phyloP scores from a whole-genome alignment of 2,329 filamentous ascomycete genomes.

The Xylariaceae sp. region DNA sequence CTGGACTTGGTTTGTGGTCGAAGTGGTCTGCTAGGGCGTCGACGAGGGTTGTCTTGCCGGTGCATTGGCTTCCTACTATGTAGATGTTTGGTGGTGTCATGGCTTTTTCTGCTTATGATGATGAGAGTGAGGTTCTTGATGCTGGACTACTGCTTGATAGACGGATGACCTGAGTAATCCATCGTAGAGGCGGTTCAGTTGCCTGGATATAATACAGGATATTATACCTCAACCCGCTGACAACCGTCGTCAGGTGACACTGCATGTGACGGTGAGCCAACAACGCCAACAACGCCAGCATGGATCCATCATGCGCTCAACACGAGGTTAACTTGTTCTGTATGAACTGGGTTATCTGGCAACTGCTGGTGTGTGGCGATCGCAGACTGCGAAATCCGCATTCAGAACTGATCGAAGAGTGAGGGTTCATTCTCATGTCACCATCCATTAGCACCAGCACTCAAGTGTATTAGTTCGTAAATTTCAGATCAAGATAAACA shows the following conservation, averaged over 20 bases:
- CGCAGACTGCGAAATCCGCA: too few species aligned
- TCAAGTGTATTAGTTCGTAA: too few species aligned
- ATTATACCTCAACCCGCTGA: not conserved
- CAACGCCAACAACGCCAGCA: not conserved
- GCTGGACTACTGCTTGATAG: too few species aligned
- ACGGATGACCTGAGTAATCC: too few species aligned
- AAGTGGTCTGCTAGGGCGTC: conserved; percentile 2
- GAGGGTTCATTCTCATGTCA: too few species aligned
- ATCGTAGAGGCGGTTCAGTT: not conserved
- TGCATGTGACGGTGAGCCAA: not conserved
- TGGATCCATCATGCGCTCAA: not conserved
- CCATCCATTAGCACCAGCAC: too few species aligned
- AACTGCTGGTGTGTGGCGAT: too few species aligned
- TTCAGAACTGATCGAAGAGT: too few species aligned
- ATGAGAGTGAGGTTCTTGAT: not conserved
- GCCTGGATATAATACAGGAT: not conserved
- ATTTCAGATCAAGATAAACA: too few species aligned
- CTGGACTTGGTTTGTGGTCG: not conserved
- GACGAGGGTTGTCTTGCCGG: conserved; percentile 12
- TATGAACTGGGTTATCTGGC: not conserved
- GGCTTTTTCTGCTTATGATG: not conserved
- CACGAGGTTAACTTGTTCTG: not conserved
- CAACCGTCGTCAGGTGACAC: not conserved
- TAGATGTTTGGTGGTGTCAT: conserved; percentile 10
- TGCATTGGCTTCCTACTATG: conserved; percentile 13